Conservation (phyloP, 495 filamentous ascomycete species). For the Podospora australis region DNA sequence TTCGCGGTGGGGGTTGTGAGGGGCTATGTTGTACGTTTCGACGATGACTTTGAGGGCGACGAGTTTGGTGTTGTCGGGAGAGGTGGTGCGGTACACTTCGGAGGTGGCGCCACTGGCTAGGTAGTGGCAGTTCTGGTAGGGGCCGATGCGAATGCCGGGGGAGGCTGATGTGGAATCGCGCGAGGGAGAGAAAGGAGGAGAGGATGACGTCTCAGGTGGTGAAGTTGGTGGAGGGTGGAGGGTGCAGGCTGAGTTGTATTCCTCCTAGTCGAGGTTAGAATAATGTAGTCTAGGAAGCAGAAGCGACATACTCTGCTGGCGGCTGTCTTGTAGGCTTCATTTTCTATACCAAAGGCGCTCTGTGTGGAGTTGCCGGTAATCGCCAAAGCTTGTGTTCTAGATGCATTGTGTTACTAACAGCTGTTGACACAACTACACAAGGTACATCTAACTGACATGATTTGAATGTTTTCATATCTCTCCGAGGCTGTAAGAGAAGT, state of each 20-base stretch:
- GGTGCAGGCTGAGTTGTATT: constrained; percentile 36
- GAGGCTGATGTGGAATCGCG: neutral
- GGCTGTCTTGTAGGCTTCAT: constrained; percentile 37
- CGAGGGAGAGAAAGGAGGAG: no score
- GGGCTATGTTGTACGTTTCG: constrained; percentile 66
- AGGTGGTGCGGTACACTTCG: constrained; percentile 56
- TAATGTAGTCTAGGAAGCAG: neutral
- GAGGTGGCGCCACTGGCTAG: constrained; percentile 74
- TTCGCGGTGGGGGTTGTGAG: constrained; percentile 76
- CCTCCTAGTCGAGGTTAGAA: constrained; percentile 30
- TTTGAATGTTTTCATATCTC: constrained; percentile 47
- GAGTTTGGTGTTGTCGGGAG: constrained; percentile 34
- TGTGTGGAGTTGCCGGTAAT: constrained; percentile 12
- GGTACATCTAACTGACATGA: constrained; percentile 33
- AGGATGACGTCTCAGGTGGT: neutral
- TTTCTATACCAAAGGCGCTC: constrained; percentile 34
- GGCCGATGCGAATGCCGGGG: constrained; percentile 57
- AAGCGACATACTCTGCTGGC: constrained; percentile 32
- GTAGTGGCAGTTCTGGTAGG: constrained; percentile 62
- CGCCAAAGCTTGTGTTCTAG: constrained; percentile 14
- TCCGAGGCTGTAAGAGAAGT: constrained; percentile 37
- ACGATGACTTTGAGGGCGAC: constrained; percentile 80
- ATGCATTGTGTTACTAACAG: neutral
- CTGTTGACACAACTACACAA: neutral
- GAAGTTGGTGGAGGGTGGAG: neutral